These are phyloP conservation scores for Penicillium polonicum DNA, from an alignment of 2,329 filamentous ascomycete species.

Conservation along the genomic window DNA sequence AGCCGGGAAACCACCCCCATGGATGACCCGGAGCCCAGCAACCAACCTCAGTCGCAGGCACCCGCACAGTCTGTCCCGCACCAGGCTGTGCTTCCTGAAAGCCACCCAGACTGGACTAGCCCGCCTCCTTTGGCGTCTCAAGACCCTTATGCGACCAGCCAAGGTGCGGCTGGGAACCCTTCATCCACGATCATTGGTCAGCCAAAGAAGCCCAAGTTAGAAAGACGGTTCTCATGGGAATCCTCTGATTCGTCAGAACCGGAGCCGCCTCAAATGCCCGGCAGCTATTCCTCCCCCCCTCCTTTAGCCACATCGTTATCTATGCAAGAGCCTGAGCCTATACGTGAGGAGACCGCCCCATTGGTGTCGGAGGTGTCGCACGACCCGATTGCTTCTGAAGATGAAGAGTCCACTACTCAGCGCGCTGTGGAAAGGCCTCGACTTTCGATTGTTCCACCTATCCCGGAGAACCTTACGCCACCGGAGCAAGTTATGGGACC, in stretches of 20 bases:
- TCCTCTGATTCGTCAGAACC: constrained; percentile 24
- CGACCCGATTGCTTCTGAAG: constrained; percentile 10
- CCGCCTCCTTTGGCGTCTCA: constrained; percentile 15
- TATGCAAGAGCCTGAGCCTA: constrained; percentile 23
- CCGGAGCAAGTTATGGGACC: constrained; percentile 18
- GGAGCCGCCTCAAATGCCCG: constrained; percentile 13
- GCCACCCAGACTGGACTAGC: constrained; percentile 17
- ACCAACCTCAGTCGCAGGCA: constrained; percentile 20
- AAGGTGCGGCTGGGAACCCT: background rate
- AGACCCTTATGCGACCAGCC: constrained; percentile 16
- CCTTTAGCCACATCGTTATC: constrained; percentile 17
- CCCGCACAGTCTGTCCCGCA: constrained; percentile 34
- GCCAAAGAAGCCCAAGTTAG: constrained; percentile 28
- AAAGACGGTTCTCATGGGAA: constrained; percentile 49
- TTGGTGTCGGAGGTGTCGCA: constrained; percentile 1
- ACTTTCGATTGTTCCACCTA: constrained; percentile 34
- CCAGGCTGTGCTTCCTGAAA: constrained; percentile 22
- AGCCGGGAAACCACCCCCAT: constrained; percentile 40
- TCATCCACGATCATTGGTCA: constrained; percentile 11
- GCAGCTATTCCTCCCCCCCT: constrained; percentile 13
- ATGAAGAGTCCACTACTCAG: constrained; percentile 12
- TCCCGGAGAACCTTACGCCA: constrained; percentile 15
- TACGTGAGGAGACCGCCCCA: constrained; percentile 11
- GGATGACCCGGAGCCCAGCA: constrained; percentile 27
- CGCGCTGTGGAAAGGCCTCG: constrained; percentile 28